A percentile compares a stretch with the other conserved stretches of the same genome.
These are phyloP conservation scores for Fagopyrum homotropicum DNA, from an alignment of 148 eudicot genomes.

Conservation along the genomic window DNA sequence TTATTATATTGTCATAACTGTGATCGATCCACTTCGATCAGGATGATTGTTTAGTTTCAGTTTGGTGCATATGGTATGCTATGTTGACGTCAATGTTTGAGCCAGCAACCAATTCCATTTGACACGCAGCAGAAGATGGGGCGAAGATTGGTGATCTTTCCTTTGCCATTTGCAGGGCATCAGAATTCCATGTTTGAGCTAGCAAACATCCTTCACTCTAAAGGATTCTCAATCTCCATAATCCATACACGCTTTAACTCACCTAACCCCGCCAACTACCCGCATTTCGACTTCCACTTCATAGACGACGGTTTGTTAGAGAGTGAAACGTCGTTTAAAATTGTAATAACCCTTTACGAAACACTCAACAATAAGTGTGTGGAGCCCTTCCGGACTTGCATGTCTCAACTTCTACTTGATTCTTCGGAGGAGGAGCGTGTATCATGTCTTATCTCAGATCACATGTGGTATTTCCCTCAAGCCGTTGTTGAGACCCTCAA, in stretches of 20 bases:
- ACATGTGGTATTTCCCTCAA: conserved; percentile 18
- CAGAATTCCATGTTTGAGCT: conserved; percentile 6
- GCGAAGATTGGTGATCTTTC: background rate
- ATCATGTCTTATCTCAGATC: background rate
- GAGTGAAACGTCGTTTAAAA: background rate
- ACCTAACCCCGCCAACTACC: conserved; percentile 11
- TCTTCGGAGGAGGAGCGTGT: conserved; percentile 8
- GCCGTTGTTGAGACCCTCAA: conserved; percentile 25
- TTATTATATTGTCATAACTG: too few relatives aligned
- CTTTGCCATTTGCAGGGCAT: conserved; percentile 4
- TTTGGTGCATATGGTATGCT: too few relatives aligned
- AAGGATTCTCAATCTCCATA: conserved; percentile 26
- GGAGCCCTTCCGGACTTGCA: conserved; percentile 19
- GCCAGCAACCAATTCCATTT: too few relatives aligned
- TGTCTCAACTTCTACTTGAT: conserved; percentile 14
- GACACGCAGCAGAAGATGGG: background rate
- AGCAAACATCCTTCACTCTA: conserved; percentile 20
- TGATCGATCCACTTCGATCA: too few relatives aligned
- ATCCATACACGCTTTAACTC: conserved; percentile 19
- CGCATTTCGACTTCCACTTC: conserved; percentile 25
- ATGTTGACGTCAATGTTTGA: too few relatives aligned
- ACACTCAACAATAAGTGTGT: conserved; percentile 20
- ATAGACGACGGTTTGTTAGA: conserved; percentile 24
- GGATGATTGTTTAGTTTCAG: too few relatives aligned
- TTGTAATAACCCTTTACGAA: conserved; percentile 1